A percentile compares a stretch with the other conserved stretches of the same genome.
These are phyloP conservation scores for Rhodotorula sp. DNA, from an alignment of 1,284 basidiomycete species.

Conservation along the genomic window DNA sequence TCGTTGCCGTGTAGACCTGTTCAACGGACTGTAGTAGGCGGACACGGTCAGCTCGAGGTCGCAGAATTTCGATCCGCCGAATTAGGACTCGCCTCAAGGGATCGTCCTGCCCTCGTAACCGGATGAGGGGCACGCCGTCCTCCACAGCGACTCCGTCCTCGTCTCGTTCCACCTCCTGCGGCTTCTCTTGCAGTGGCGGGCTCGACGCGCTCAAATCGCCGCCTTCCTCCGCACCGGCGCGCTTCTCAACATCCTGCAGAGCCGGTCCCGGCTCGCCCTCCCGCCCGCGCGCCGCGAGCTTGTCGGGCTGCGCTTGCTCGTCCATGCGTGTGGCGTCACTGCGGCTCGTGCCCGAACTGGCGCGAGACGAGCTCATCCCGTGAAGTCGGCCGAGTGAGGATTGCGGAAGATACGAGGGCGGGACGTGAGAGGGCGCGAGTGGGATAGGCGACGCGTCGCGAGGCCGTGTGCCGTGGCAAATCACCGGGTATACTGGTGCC, in stretches of 20 bases:
- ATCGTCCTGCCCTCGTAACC: slow-evolving; percentile 28
- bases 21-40: slow-evolving; percentile 26
- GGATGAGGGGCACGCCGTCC: slow-evolving; percentile 34
- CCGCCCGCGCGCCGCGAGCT: neutral
- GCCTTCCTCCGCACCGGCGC: neutral
- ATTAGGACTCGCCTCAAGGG: slow-evolving; percentile 18
- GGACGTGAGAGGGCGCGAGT: too few relatives aligned
- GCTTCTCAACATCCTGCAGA: slow-evolving; percentile 6
- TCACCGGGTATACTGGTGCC: too few relatives aligned
- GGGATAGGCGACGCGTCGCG: too few relatives aligned
- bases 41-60: too few relatives aligned
- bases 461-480: too few relatives aligned
- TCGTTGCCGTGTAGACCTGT: slow-evolving; percentile 5
- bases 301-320: neutral
- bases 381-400: too few relatives aligned
- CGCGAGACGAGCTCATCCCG: neutral
- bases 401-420: too few relatives aligned
- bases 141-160: slow-evolving; percentile 33
- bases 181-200: neutral
- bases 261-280: neutral
- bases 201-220: neutral
- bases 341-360: neutral
- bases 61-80: too few relatives aligned
- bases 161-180: slow-evolving; percentile 14
- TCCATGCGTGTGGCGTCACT: neutral